A percentile compares a stretch with the other conserved stretches of the same genome.
Evolutionary conservation across 2,329 filamentous ascomycete genomes (phyloP).

Genomic region (Aspergillus tamarii): DNA sequence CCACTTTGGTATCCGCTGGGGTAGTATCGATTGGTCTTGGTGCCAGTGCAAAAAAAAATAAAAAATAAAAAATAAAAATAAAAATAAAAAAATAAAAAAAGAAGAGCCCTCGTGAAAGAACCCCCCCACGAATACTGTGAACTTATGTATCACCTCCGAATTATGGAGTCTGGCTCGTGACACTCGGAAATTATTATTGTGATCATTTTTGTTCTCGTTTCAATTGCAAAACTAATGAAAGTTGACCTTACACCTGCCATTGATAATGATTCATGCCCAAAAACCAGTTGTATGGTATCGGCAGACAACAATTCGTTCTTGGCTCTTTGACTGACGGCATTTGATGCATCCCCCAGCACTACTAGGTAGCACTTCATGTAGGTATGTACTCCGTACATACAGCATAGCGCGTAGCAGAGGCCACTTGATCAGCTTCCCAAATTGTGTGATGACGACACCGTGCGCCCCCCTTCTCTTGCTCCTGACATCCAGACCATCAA

Average conservation of each 20-base stretch:
- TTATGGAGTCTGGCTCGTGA: conserved; percentile 10
- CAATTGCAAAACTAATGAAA: neutral
- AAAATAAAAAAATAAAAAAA: neutral
- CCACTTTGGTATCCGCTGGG: conserved; percentile 24
- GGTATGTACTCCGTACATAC: neutral
- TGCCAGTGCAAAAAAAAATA: neutral
- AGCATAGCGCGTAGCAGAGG: neutral
- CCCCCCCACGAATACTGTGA: neutral
- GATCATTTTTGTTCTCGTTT: neutral
- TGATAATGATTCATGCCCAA: neutral
- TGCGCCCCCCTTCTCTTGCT: conserved; percentile 1
- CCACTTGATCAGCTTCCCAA: neutral
- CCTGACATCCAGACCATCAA: conserved; percentile 1
- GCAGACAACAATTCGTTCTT: neutral
- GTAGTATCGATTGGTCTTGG: conserved; percentile 16
- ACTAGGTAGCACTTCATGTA: neutral
- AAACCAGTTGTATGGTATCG: neutral
- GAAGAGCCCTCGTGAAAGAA: neutral
- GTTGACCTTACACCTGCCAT: neutral
- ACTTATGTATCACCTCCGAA: neutral
- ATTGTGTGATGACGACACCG: conserved; percentile 17
- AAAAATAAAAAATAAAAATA: neutral
- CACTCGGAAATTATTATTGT: conserved; percentile 1
- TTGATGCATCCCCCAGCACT: neutral
- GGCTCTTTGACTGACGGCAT: neutral